Evolutionary conservation across 2,329 filamentous ascomycete genomes (phyloP), one percentile per base, ranked within the genome.

Genomic region (Talaromyces islandicus): DNA sequence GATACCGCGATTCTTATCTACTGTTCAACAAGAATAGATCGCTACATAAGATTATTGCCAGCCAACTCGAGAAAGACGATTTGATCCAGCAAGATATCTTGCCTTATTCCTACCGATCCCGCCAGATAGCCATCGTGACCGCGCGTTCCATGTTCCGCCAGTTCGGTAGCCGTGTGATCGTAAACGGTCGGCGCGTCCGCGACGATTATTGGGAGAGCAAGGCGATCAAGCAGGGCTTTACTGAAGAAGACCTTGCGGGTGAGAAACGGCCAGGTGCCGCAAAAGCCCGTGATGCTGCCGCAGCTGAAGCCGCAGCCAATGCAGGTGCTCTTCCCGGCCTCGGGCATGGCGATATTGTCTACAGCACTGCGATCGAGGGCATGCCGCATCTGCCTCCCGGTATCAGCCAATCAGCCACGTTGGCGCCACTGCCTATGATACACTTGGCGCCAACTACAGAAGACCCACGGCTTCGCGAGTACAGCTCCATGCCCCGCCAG

Each of bases 151-250:
- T 99, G 94, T 99, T 97, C 76, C 88, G 94, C 50, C 94, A 99
- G 74, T 99, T 99, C 74, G 94, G 94, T 54, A 97, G 92, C 74
- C 85, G 94, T 64, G 89, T 99, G 57, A 94, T 99, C 64, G 86
- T 90, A 38, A 90, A 92, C 69, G 94, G 94, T 35, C 85, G 93
- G 64, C 84, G 94, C 60, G 94, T 99, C 48, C 88, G 94, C 55
- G 94, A 99, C 76, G 94, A 99, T 73, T 99, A 99, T 76, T 99
- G 94, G 94, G 94, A 97, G 75, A 90, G 88, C 70, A 97, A 97
- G 77, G 94, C 94, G 7, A 85, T 90, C 54, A 99, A 97, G 77
- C 94, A 99, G 76, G 94, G 94, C 11, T 99, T 99, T 72, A 99
- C 94, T 1, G 94, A 99, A 73, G 92, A 95, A 64, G 94, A 99